A percentile compares a stretch with the other conserved stretches of the same genome.
These are phyloP conservation scores for Hibiscus tridactylites DNA, from an alignment of 345 rosid species.

Conservation along the genomic window DNA sequence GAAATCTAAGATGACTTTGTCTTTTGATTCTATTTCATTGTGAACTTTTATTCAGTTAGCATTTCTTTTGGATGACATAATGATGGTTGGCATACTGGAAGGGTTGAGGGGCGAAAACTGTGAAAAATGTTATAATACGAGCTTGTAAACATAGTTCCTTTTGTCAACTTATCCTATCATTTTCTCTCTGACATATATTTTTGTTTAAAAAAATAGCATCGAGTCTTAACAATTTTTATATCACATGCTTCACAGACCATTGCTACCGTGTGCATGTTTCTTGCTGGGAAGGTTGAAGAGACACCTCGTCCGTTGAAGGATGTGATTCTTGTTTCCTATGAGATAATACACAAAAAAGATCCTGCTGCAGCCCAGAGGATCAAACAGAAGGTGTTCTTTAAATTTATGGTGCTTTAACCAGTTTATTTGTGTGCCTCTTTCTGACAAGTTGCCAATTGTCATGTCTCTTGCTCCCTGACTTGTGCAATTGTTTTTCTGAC, in stretches of 20 bases:
- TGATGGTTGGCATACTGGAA: not conserved
- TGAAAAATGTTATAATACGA: not conserved
- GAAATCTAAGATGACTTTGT: not conserved
- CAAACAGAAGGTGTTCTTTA: conserved; percentile 77
- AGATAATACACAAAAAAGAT: conserved; percentile 90
- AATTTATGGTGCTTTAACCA: not conserved
- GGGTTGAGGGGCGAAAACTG: not conserved
- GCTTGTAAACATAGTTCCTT: not conserved
- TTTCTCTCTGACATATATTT: not conserved
- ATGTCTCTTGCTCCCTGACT: not conserved
- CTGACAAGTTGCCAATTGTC: conserved; percentile 5
- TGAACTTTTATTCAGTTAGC: not conserved
- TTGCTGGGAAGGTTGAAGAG: conserved; percentile 98
- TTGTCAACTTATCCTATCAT: not conserved
- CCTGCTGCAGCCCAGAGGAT: conserved; percentile 74
- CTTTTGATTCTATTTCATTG: not conserved
- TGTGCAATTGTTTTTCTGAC: not conserved
- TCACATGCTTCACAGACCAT: conserved; percentile 45
- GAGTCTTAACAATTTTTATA: not conserved
- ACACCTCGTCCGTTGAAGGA: conserved; percentile 93
- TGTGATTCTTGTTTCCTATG: conserved; percentile 92
- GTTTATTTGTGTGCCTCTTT: not conserved
- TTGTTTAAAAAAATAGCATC: not conserved
- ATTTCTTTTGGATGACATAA: not conserved
- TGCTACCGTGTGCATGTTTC: conserved; percentile 96